Percentiles rank a stretch among this genome's conserved stretches.
Conservation (phyloP, 192 early-diverging fungal species). For the Rhizophagus sp. region DNA sequence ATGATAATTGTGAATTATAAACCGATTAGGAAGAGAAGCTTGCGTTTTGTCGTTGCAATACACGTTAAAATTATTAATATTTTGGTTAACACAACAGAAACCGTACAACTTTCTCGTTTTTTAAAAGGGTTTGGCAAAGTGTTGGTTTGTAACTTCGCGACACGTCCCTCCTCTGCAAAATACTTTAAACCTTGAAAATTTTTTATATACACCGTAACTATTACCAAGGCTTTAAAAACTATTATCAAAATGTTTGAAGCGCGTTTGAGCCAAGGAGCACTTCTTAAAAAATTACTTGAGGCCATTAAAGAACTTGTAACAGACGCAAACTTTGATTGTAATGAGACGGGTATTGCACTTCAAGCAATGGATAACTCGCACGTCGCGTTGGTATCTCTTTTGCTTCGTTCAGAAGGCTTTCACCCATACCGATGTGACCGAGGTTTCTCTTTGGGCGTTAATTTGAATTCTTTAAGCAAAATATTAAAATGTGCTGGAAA, state of each 20-base stretch:
- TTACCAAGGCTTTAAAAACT: neutral
- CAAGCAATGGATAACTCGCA: conserved; percentile 99
- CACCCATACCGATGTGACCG: conserved; percentile 91
- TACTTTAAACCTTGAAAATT: no score
- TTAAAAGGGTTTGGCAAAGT: neutral
- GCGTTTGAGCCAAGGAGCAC: conserved; percentile 78
- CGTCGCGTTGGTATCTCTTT: conserved; percentile 88
- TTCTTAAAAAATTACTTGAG: conserved; percentile 91
- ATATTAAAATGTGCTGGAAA: conserved; percentile 91
- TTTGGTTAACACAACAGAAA: neutral
- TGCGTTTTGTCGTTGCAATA: no score
- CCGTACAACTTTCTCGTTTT: neutral
- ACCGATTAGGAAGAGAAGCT: neutral
- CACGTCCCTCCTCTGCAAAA: no score
- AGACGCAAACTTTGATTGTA: conserved; percentile 98
- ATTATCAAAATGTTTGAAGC: conserved; percentile 80
- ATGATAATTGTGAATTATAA: neutral
- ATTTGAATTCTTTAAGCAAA: conserved; percentile 83
- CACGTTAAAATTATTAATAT: neutral
- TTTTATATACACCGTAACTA: no score
- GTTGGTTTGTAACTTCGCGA: no score
- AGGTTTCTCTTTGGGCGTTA: conserved; percentile 87
- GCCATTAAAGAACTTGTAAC: conserved; percentile 97
- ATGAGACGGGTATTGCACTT: conserved; percentile 88
- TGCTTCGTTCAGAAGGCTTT: conserved; percentile 80